Conservation (phyloP, 352 stramenopile species). For the Aphanomyces cochlioides region DNA sequence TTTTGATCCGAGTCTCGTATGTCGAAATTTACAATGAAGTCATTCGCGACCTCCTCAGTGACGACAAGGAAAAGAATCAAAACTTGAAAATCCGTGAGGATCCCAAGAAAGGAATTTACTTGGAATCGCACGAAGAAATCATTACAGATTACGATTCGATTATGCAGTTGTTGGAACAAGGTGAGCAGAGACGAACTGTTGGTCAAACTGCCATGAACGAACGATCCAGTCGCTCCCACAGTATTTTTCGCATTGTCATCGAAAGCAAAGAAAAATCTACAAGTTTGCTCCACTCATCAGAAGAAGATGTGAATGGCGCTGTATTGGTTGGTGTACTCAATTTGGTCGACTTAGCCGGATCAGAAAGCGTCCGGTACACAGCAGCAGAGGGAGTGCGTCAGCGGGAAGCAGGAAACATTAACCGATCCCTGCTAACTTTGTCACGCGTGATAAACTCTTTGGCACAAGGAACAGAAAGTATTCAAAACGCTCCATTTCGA, state of each 20-base stretch:
- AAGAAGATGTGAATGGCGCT: conserved; percentile 27
- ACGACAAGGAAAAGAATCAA: conserved; percentile 41
- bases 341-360: conserved; percentile 94
- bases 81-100: conserved; percentile 90
- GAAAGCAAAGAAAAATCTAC: conserved; percentile 43
- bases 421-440: conserved; percentile 94
- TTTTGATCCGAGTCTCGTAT: conserved; percentile 96
- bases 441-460: conserved; percentile 92
- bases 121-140: conserved; percentile 13
- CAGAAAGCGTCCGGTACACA: conserved; percentile 95
- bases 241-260: conserved; percentile 78
- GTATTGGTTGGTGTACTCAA: conserved; percentile 36
- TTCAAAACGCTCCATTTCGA: conserved; percentile 55
- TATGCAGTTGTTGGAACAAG: conserved; percentile 71
- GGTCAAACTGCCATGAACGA: conserved; percentile 80
- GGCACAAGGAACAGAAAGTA: conserved; percentile 36
- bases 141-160: conserved; percentile 89
- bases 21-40: conserved; percentile 99
- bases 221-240: conserved; percentile 71
- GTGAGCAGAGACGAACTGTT: conserved; percentile 60
- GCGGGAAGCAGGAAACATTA: conserved; percentile 96
- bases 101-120: conserved; percentile 60
- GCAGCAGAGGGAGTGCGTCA: conserved; percentile 91
- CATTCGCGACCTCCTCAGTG: conserved; percentile 92
- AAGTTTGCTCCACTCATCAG: not conserved